A percentile compares a stretch with the other conserved stretches of the same genome.
These are phyloP conservation scores for Cyclocybe aegerita DNA, from an alignment of 768 basidiomycete genomes.

Conservation along the genomic window DNA sequence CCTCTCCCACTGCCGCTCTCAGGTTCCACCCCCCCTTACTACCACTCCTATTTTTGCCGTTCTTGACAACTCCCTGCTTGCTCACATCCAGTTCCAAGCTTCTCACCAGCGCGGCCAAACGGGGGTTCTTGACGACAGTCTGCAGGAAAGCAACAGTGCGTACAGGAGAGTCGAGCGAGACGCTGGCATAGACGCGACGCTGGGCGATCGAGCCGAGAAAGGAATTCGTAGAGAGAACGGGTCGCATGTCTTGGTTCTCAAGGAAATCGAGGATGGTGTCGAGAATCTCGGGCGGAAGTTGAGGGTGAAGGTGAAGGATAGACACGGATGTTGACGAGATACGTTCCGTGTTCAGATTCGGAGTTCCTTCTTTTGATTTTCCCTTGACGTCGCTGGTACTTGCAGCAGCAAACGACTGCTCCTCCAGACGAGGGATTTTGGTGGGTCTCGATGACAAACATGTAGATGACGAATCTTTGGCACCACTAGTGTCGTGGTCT, in stretches of 20 bases:
- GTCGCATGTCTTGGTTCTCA: constrained; percentile 15
- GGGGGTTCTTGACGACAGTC: constrained; percentile 35
- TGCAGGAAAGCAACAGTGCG: constrained; percentile 36
- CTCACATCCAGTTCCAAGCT: constrained; percentile 45
- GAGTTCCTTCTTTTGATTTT: no score
- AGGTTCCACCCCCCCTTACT: no score
- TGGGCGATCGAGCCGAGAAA: constrained; percentile 26
- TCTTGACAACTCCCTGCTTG: not conserved
- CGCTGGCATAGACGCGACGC: constrained; percentile 30
- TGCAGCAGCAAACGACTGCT: no score
- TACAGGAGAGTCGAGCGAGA: constrained; percentile 29
- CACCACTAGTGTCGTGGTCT: no score
- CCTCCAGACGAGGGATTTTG: no score
- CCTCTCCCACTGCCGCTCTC: no score
- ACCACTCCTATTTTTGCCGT: no score
- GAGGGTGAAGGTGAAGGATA: constrained; percentile 4
- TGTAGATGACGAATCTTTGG: no score
- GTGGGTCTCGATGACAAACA: no score
- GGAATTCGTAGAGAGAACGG: constrained; percentile 23
- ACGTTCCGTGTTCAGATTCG: no score
- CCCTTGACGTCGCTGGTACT: no score
- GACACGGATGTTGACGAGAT: no score
- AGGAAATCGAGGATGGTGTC: constrained; percentile 26
- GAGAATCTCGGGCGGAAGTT: constrained; percentile 33
- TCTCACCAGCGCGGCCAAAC: constrained; percentile 42